These are phyloP conservation scores for Podaxis sp. DNA, from an alignment of 768 basidiomycete genomes.

Conservation along the genomic window DNA sequence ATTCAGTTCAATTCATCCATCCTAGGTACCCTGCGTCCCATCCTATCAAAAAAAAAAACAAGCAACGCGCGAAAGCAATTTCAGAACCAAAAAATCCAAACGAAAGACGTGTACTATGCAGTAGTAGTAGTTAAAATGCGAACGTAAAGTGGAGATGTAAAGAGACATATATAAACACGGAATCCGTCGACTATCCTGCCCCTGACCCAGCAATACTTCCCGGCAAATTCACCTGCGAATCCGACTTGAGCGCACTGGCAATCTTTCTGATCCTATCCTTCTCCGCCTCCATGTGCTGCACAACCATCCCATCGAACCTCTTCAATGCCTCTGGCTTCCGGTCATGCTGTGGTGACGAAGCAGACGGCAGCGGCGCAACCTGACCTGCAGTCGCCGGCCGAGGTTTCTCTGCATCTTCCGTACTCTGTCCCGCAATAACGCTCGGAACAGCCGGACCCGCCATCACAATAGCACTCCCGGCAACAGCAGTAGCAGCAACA, in stretches of 20 bases:
- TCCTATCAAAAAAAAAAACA: background rate
- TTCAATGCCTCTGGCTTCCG: slow-evolving; percentile 55
- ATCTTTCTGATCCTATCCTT: slow-evolving; percentile 79
- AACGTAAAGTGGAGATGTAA: slow-evolving; percentile 4
- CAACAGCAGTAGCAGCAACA: slow-evolving; percentile 12
- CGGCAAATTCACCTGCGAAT: slow-evolving; percentile 17
- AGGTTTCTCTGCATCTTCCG: slow-evolving; percentile 4
- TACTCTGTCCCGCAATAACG: slow-evolving; percentile 11
- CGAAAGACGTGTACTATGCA: slow-evolving; percentile 2
- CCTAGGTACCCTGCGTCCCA: background rate
- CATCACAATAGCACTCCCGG: background rate
- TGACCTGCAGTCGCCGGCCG: slow-evolving; percentile 30
- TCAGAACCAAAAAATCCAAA: slow-evolving; percentile 1
- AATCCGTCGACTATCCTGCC: background rate
- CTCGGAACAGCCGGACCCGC: background rate
- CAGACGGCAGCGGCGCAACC: slow-evolving; percentile 19
- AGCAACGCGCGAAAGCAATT: background rate
- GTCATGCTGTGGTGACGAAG: slow-evolving; percentile 30
- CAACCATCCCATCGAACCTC: slow-evolving; percentile 76
- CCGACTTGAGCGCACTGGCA: slow-evolving; percentile 44
- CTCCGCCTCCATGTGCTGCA: slow-evolving; percentile 83
- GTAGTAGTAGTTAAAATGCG: background rate
- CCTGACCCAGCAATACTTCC: background rate
- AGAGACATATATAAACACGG: slow-evolving; percentile 2
- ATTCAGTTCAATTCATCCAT: background rate